Evolutionary conservation across 108 stramenopile species (phyloP), one percentile per base, ranked within the genome.

Genomic region (Cyclostephanos invisitatus): DNA sequence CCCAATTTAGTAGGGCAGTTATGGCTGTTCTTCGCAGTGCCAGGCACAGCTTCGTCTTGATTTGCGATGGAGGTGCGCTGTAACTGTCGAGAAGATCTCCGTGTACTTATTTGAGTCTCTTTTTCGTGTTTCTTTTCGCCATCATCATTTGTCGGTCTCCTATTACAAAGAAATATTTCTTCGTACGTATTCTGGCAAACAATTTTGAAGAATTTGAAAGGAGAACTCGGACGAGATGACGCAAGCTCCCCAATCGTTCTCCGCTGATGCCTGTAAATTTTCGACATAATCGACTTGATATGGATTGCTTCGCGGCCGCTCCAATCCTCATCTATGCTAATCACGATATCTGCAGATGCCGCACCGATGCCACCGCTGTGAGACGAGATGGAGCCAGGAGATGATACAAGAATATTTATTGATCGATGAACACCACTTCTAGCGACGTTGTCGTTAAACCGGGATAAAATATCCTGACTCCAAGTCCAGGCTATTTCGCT

Each of bases 281-380:
- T 72, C 62, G 48, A 54, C 48, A 86, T 18, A 17, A 90, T 62
- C 6, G 83, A 70, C 5, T 69, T 50, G 29, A 88, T 50, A 35
- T 83, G 67, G 7, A 75, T 36, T 32, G 74, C 79, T 25, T 75
- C 83, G 32, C 89, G 64, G 28, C 95, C 90, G 62, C 88, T 89
- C 95, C 92, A 93, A 76, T 96, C 95, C 42, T 90, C 88, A 55
- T 96, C 95, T n/a, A 96, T 42, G 18, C 68, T 78, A 4, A 96
- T 84, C 4, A 96, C 81, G 25, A 83, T 54, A 64, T 90, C 80
- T n/a, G 91, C 86, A 27, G 62, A 71, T 29, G 82, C 80, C 27
- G 86, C 74, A 17, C 87, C 77, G 22, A 93, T 53, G 8, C 95
- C 92, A 46, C 82, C 84, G 50, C 81, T 65, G 47, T 71, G 46